Evolutionary conservation across 2,329 filamentous ascomycete species (phyloP).

Genomic region (Colletotrichum liriopes): DNA sequence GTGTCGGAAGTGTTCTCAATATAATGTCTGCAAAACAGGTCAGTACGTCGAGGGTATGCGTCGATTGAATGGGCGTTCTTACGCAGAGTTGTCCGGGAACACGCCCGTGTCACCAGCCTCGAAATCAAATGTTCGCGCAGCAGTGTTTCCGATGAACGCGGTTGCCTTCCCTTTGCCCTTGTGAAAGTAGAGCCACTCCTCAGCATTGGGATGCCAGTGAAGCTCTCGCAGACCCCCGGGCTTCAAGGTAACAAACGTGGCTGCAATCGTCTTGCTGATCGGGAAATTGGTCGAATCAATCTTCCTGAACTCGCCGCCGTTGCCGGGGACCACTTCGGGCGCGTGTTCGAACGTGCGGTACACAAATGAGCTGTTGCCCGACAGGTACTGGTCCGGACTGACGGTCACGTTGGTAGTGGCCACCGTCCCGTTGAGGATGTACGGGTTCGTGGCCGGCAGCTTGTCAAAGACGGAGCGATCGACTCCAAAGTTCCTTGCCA

Average conservation of each 20-base stretch:
- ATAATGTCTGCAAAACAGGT: constrained; percentile 66
- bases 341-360: constrained; percentile 72
- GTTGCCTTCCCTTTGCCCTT: constrained; percentile 73
- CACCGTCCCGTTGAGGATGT: constrained; percentile 73
- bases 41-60: not conserved
- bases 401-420: constrained; percentile 63
- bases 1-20: constrained; percentile 78
- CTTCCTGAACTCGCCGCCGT: constrained; percentile 74
- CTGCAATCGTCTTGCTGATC: constrained; percentile 75
- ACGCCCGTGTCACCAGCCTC: constrained; percentile 77
- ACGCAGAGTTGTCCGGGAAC: constrained; percentile 76
- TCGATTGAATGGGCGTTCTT: not conserved
- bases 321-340: constrained; percentile 71
- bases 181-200: constrained; percentile 82
- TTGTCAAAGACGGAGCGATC: constrained; percentile 71
- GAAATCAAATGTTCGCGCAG: constrained; percentile 78
- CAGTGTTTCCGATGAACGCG: constrained; percentile 74
- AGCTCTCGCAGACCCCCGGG: constrained; percentile 76
- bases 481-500: constrained; percentile 80
- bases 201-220: constrained; percentile 80
- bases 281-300: constrained; percentile 80
- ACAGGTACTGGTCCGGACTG: constrained; percentile 54
- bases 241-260: constrained; percentile 75
- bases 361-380: constrained; percentile 73
- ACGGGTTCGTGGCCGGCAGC: constrained; percentile 71